Base-by-base conservation (phyloP, 768 basidiomycete genomes). In the Strobilomyces echinocephalus region DNA sequence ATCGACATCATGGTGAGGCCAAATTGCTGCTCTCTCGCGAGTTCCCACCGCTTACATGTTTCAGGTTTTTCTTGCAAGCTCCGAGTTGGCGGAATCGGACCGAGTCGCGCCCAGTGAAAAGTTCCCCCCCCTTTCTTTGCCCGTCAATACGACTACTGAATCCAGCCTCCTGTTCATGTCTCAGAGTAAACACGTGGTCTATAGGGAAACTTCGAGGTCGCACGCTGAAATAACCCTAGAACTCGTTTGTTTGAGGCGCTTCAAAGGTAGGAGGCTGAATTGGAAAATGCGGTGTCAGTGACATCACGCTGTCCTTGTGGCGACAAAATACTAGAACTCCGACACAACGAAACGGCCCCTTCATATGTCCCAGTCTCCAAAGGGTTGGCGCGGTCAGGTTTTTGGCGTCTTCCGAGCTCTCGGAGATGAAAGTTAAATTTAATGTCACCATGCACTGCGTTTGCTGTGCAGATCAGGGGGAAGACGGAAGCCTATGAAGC, bases 351-450 rank as follows among this genome's bases (percentile, higher is more conserved):
- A 7, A 30, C 30, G 24, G 2, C 12, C 34, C 34, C 10, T 14
- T 33, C 24, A 24, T 31, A 20, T n/a, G 18, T 18, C 14, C 43
- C 48, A 15, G 12, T 39, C 33, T 24, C 24, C 24, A 4, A 24
- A 44, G 4, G 4, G 47, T 24, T 4, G 24, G 24, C 24, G 47
- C 28, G 11, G 1, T 42, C 24, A 34, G 30, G 15, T 43, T 42
- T 41, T n/a, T n/a, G 28, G 20, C 5, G n/a, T 16, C 46, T 15
- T 49, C 58, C 46, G 38, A 46, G 33, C 35, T n/a, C 43, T 11
- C 38, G 53, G 50, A 49, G 43, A 56, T 60, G 53, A 56, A 48
- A 7, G 26, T 3, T 14, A 21, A 21, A 45, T 57, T 31, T 36
- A 24, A 40, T 20, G 20, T 20, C 26, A 48, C 6, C 34, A 39